Base-by-base conservation (phyloP, 148 eudicot genomes). In the Polygonum aviculare region DNA sequence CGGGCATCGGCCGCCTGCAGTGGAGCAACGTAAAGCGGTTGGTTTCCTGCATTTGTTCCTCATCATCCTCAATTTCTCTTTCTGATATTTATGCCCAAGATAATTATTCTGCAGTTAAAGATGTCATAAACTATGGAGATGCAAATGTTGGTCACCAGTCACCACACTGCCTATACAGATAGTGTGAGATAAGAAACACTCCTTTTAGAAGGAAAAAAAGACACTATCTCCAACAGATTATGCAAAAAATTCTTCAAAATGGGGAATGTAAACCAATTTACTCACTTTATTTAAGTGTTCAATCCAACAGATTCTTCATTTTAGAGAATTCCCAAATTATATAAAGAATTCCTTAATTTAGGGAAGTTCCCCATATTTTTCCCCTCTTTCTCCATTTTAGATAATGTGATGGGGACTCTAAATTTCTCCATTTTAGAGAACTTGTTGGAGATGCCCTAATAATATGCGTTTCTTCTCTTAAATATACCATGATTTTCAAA, bases 11-110 rank as follows among this genome's bases (percentile, higher is more conserved):
- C 81, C 86, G 80, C 97, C 96, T 60, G 69, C 69, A 70, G 48
- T 70, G 73, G 45, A 70, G 96, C 89, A 92, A 90, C 73, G 90
- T 86, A 90, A 88, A 89, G 88, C 79, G 81, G 89, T 92, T 89
- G 97, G 85, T 88, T 92, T 95, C 87, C 84, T 78, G 88, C 88
- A 87, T 89, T 89, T 95, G 96, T 88, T 92, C 92, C 86, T 92
- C 87, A 85, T 84, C 90, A 86, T 85, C 90, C 86, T 83, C 92
- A 88, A 84, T 57, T 57, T 57, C 84, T 79, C 84, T 82, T 81
- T 81, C 82, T 72, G 73, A 83, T 90, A 78, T 82, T 8, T 57
- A 57, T 22, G 21, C 65, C 65, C 65, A 21, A 21, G 33, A 60
- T 31, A 60, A 22, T 26, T 10, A 22, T 26, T 10, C 69, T 60